Evolutionary conservation across 768 basidiomycete genomes (phyloP), one percentile per base, ranked within the genome.

Genomic region (Agaricus subrufescens): DNA sequence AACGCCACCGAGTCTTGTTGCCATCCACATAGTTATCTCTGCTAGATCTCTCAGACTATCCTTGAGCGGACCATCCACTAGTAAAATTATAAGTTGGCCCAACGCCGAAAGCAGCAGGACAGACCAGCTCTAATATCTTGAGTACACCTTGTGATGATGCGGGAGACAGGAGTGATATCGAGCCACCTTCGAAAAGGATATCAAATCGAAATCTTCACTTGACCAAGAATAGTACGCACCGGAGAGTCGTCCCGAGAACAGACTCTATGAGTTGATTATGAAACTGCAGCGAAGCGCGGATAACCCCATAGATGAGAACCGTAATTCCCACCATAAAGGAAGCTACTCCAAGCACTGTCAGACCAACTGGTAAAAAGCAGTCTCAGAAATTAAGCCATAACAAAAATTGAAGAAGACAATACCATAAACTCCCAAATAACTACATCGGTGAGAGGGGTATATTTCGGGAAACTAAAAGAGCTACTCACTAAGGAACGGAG

Each of bases 111-210:
- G 31, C 31, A 10, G 31, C 31, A 31, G 31, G 31, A 31, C 31
- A 31, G 31, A 31, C 31, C 31, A 31, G 69, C 63, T 44, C 80
- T 71, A 23, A 87, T 85, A 63, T 89, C 87, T 52, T 85, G 80
- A 1, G 86, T 88, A 65, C 82, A 82, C 49, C 86, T 76, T 29
- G 84, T 72, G 42, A 87, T 81, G 50, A 90, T 79, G 3, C 87
- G 79, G 25, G 75, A 71, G 1, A 69, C 67, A 9, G 77, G 75
- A 1, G 78, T 80, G 34, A 73, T 69, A 58, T 75, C 74, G 30
- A 80, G 73, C 73, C 72, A 86, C 65, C 85, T 80, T 23, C 23
- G 6, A 26, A 46, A 14, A 14, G 26, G 10, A 31, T 29, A 25
- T 7, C 3, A 7, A 27, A 19, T 19, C 19, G 19, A 31, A 31